Evolutionary conservation across 257 asterid genomes (phyloP), one percentile per base, ranked within the genome.

Genomic region (Salvia splendens): DNA sequence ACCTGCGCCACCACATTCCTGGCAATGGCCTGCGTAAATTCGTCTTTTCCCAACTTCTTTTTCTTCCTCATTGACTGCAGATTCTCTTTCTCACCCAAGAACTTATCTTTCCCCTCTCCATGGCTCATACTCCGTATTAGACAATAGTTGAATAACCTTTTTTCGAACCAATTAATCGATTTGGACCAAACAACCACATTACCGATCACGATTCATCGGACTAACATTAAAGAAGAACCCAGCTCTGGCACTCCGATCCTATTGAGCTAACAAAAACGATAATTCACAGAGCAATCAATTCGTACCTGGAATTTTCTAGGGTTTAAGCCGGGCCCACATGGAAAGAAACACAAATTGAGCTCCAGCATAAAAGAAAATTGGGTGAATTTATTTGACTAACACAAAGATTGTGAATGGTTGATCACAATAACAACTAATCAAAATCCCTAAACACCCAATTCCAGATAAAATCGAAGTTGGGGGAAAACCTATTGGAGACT

Each of bases 21-120:
- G 30, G 83, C 83, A 67, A 82, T 67, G 60, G 81, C 85, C 67
- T 77, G 83, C 4, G 81, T 69, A 60, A 77, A 83, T 77, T 83
- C 87, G 67, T 84, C 90, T 4, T 42, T 20, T 20, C 81, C 80
- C 46, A 73, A 75, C 76, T 73, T 86, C 74, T 71, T 74, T 69
- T 61, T 81, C 71, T 51, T 84, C 62, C 72, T 86, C 74, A 57
- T 65, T 43, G 77, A 66, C 65, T 36, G 77, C 20, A 48, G 68
- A 74, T 36, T 53, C 48, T 75, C 73, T 65, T 51, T 80, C 74
- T 71, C 83, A 16, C 56, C 79, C 82, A 46, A 71, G 60, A 74
- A 60, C 76, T 74, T 80, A 54, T 77, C 77, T 78, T 77, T 86
- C 76, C 83, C 87, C 75, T 77, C 87, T 75, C 87, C 96, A 87